These are phyloP conservation scores for Pseudocercospora cruenta DNA, from an alignment of 2,329 filamentous ascomycete species.

Conservation along the genomic window DNA sequence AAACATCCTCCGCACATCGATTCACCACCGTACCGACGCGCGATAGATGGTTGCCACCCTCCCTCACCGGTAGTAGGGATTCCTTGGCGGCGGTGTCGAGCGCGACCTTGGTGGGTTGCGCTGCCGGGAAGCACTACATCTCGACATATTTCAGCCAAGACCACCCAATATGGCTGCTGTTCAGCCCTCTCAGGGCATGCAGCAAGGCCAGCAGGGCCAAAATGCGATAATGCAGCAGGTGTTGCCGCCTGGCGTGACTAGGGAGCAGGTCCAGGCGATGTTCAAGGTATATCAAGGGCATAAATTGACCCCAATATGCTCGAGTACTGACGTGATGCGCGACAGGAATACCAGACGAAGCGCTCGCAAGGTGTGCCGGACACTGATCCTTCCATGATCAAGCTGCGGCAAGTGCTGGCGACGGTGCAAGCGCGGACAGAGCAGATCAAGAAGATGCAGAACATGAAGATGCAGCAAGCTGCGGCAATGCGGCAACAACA, in stretches of 20 bases:
- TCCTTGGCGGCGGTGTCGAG: constrained; percentile 21
- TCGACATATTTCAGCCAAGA: constrained; percentile 16
- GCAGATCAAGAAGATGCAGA: constrained; percentile 55
- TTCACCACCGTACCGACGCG: neutral
- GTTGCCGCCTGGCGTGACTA: constrained; percentile 62
- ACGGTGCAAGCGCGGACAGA: constrained; percentile 62
- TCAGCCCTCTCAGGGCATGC: constrained; percentile 34
- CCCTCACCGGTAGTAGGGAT: constrained; percentile 7
- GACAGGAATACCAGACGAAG: constrained; percentile 85
- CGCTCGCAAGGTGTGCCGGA: constrained; percentile 79
- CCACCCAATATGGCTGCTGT: constrained; percentile 34
- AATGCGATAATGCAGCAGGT: constrained; percentile 29
- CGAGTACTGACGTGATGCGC: constrained; percentile 19
- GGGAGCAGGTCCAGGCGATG: constrained; percentile 77
- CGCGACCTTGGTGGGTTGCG: constrained; percentile 25
- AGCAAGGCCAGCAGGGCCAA: constrained; percentile 27
- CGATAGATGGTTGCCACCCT: constrained; percentile 17
- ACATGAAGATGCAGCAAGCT: constrained; percentile 31
- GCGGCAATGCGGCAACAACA: constrained; percentile 50
- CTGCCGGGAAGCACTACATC: constrained; percentile 16
- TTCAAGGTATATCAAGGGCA: constrained; percentile 59
- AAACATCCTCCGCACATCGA: neutral
- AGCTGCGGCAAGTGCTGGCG: constrained; percentile 74
- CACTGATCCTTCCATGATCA: constrained; percentile 85
- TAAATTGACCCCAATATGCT: neutral